Percentiles rank a stretch among this genome's conserved stretches.
phyloP scores from a whole-genome alignment of 2,329 filamentous ascomycete genomes.

The Monosporascus cannonballus region DNA sequence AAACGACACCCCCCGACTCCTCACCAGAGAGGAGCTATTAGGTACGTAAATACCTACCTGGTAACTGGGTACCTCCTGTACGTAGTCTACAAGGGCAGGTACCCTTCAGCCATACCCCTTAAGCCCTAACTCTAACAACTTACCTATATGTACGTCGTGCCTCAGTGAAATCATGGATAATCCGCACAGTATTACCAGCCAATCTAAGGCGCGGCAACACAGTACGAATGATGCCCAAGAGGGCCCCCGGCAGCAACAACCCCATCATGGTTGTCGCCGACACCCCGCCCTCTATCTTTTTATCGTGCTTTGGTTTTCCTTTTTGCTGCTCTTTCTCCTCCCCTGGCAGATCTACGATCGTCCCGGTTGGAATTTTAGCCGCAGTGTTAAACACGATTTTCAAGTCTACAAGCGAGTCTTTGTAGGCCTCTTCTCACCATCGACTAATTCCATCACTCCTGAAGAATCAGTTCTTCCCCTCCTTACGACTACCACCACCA shows the following conservation, averaged over 20 bases:
- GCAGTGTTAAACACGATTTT: slow-evolving; percentile 20
- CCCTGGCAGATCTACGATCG: slow-evolving; percentile 23
- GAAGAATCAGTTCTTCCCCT: slow-evolving; percentile 5
- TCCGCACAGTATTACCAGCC: neutral
- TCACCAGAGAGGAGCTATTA: too few relatives aligned
- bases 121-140: too few relatives aligned
- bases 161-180: neutral
- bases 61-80: too few relatives aligned
- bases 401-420: slow-evolving; percentile 18
- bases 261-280: slow-evolving; percentile 18
- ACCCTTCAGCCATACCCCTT: neutral
- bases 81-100: neutral
- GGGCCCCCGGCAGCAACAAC: slow-evolving; percentile 10
- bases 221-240: slow-evolving; percentile 1
- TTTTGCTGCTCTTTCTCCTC: slow-evolving; percentile 25
- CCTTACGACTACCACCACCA: slow-evolving; percentile 7
- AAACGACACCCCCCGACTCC: too few relatives aligned
- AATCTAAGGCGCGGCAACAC: neutral
- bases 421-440: slow-evolving; percentile 9
- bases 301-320: slow-evolving; percentile 19
- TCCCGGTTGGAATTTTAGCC: slow-evolving; percentile 20
- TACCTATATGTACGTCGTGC: too few relatives aligned
- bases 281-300: slow-evolving; percentile 28
- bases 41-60: too few relatives aligned
- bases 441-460: slow-evolving; percentile 8